These are phyloP conservation scores for Blepharisma japonicum DNA, from an alignment of 73 alveolate species.

Conservation along the genomic window DNA sequence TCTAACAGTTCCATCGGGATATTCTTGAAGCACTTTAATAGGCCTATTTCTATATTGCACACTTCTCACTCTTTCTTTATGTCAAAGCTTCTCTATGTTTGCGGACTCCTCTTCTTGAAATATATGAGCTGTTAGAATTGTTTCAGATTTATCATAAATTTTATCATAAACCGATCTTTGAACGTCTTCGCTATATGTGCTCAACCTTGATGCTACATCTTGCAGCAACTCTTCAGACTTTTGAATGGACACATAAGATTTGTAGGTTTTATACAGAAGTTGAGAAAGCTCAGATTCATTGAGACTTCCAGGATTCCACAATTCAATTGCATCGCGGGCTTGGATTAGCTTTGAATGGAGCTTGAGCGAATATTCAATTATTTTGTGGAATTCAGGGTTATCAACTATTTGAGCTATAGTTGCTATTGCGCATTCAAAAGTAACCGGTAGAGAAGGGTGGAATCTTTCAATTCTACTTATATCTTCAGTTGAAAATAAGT, in stretches of 20 bases:
- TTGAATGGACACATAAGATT: not conserved
- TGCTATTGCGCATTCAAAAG: conserved; percentile 10
- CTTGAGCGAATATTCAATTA: not conserved
- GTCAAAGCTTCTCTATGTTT: conserved; percentile 1
- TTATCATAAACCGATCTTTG: conserved; percentile 23
- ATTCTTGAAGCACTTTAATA: not conserved
- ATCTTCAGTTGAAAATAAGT: conserved; percentile 7
- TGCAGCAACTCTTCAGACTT: not conserved
- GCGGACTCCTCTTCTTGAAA: conserved; percentile 4
- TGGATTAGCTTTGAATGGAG: conserved; percentile 12
- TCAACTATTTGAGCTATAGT: conserved; percentile 19
- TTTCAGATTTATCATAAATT: conserved; percentile 13
- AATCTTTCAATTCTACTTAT: not conserved
- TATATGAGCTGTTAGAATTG: conserved; percentile 21
- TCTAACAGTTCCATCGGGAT: not conserved
- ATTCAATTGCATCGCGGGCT: conserved; percentile 5
- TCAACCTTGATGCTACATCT: not conserved
- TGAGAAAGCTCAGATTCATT: not conserved
- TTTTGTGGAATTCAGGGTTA: conserved; percentile 13
- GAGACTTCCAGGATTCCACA: not conserved
- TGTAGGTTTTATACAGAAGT: not conserved
- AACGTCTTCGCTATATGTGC: not conserved
- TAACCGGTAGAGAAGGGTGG: conserved; percentile 10
- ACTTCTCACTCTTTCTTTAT: conserved; percentile 19
- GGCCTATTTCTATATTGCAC: conserved; percentile 19